These are phyloP conservation scores for Fusarium sp. DNA, from an alignment of 2,329 filamentous ascomycete species.

Conservation along the genomic window DNA sequence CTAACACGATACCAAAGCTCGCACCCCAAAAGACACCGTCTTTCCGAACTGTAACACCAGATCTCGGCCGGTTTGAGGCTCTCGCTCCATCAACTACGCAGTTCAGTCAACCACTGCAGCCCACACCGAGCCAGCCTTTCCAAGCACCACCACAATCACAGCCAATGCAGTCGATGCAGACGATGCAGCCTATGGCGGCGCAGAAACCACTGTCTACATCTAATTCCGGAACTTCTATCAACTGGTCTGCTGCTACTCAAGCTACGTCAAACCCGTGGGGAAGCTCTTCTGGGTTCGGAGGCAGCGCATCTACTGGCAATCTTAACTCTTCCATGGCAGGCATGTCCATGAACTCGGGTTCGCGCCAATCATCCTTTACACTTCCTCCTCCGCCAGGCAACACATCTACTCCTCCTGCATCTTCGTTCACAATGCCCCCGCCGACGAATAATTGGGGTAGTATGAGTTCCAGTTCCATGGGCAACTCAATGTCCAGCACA, in stretches of 20 bases:
- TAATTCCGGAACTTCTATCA: constrained; percentile 55
- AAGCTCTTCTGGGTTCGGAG: constrained; percentile 50
- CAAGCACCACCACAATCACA: constrained; percentile 36
- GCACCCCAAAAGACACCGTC: constrained; percentile 44
- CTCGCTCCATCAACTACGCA: constrained; percentile 70
- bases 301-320: constrained; percentile 35
- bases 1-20: constrained; percentile 47
- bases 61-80: constrained; percentile 65
- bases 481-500: constrained; percentile 8
- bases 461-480: constrained; percentile 16
- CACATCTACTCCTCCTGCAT: constrained; percentile 43
- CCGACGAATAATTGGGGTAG: constrained; percentile 50
- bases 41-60: constrained; percentile 69
- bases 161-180: constrained; percentile 28
- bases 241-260: constrained; percentile 60
- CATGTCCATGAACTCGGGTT: constrained; percentile 60
- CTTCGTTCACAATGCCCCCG: constrained; percentile 61
- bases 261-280: constrained; percentile 64
- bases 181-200: constrained; percentile 37
- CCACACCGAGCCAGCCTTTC: constrained; percentile 48
- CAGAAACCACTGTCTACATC: constrained; percentile 30
- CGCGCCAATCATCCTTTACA: constrained; percentile 63
- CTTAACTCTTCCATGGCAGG: constrained; percentile 59
- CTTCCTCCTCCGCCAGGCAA: constrained; percentile 64
- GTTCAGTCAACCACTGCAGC: constrained; percentile 70